Evolutionary conservation across 306 rosid species (phyloP).

Genomic region (Albizia julibrissin): DNA sequence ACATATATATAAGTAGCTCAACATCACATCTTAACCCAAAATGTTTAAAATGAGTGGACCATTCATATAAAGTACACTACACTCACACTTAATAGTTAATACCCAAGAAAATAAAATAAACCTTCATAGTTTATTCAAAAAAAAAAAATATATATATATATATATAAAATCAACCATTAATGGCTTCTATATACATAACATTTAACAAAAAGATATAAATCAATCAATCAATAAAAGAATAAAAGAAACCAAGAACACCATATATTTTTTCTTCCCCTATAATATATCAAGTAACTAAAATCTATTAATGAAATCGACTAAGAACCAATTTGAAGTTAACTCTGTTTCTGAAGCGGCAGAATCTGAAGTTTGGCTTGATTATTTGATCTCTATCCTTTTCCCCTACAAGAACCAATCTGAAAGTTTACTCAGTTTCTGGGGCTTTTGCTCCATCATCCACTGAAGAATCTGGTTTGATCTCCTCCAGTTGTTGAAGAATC

Average conservation of each 20-base stretch:
- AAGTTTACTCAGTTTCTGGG: neutral
- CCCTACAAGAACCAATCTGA: neutral
- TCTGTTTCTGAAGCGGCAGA: constrained; percentile 32
- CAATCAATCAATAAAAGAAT: constrained; percentile 40
- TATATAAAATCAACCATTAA: neutral
- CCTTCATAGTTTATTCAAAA: neutral
- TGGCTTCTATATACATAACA: constrained; percentile 38
- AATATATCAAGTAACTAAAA: neutral
- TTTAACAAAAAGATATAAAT: constrained; percentile 33
- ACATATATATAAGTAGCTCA: neutral
- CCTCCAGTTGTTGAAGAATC: constrained; percentile 75
- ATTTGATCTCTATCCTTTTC: constrained; percentile 37
- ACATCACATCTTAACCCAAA: neutral
- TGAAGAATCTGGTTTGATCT: constrained; percentile 7
- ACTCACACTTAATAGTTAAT: neutral
- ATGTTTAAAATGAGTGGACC: neutral
- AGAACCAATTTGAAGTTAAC: neutral
- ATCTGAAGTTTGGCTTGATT: constrained; percentile 62
- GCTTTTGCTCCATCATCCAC: neutral
- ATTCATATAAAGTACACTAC: neutral
- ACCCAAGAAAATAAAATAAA: neutral
- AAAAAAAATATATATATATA: neutral
- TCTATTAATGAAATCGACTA: neutral
- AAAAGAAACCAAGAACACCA: neutral
- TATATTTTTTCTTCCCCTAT: neutral